These are phyloP conservation scores for Penicillium hordei DNA, from an alignment of 2,329 filamentous ascomycete species.

Conservation along the genomic window DNA sequence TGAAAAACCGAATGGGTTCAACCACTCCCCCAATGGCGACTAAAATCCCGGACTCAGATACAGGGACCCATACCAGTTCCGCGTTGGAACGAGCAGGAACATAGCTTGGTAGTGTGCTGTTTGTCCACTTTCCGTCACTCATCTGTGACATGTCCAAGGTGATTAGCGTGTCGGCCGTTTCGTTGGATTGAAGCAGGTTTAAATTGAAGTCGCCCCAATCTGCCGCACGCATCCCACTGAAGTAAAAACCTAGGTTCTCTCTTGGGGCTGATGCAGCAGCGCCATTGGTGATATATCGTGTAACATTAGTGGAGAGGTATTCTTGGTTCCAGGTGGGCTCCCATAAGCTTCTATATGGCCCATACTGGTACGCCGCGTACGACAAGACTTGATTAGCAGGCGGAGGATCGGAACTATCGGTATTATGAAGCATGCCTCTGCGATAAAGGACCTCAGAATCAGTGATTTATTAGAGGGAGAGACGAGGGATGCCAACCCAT, in stretches of 20 bases:
- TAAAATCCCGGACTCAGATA: slow-evolving; percentile 38
- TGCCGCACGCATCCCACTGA: slow-evolving; percentile 60
- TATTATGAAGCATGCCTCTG: slow-evolving; percentile 49
- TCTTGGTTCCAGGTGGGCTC: slow-evolving; percentile 42
- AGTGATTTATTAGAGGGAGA: neutral
- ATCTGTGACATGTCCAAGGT: slow-evolving; percentile 60
- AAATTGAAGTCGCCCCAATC: slow-evolving; percentile 53
- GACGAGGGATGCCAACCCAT: slow-evolving; percentile 48
- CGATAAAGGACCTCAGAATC: neutral
- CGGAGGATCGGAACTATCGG: slow-evolving; percentile 41
- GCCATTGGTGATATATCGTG: slow-evolving; percentile 64
- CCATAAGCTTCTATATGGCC: slow-evolving; percentile 48
- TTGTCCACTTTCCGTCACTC: slow-evolving; percentile 55
- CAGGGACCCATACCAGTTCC: slow-evolving; percentile 63
- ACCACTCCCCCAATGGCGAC: slow-evolving; percentile 42
- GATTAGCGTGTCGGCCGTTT: slow-evolving; percentile 58
- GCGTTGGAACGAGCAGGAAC: slow-evolving; percentile 61
- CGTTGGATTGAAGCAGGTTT: slow-evolving; percentile 33
- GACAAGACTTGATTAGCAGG: slow-evolving; percentile 46
- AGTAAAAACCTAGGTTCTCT: slow-evolving; percentile 71
- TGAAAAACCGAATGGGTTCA: slow-evolving; percentile 24
- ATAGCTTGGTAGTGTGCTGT: slow-evolving; percentile 52
- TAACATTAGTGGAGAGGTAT: slow-evolving; percentile 50
- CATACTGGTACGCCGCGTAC: slow-evolving; percentile 52
- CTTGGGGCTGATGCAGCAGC: slow-evolving; percentile 65